Evolutionary conservation across 306 rosid species (phyloP), one percentile per base, ranked within the genome.

Genomic region (Heteromeles arbutifolia): DNA sequence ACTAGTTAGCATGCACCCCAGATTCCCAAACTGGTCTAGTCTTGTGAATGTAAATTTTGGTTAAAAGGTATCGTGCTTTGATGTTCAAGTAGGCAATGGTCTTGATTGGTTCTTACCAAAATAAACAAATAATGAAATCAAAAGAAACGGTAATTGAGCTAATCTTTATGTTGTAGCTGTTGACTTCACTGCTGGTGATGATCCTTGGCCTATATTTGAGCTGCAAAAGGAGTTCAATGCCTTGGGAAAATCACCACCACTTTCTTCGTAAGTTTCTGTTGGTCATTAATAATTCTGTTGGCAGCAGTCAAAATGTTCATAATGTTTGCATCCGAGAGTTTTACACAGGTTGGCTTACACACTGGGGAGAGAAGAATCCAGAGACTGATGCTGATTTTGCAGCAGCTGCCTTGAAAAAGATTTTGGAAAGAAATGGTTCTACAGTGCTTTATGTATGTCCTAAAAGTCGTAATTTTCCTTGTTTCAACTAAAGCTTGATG

Each of bases 341-440:
- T 83, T 92, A 95, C 85, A 95, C 97, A 12, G 98, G 97, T 32
- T 95, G 98, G 98, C 96, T 95, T 75, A 95, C 97, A 12, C 98
- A 95, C 22, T 95, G 98, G 98, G 96, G 98, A 72, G 98, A 95
- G 83, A 78, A 78, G 71, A 80, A 77, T 76, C 96, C 97, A 4
- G 64, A 54, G 75, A 95, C 97, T 74, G 85, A 48, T 69, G 97
- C 98, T 77, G 82, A 86, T 77, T 82, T 72, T 76, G 90, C 96
- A 53, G 97, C 97, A 72, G 82, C 92, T 59, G 78, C 88, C 43
- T 88, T 95, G 83, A 82, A 86, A 73, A 84, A 82, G 50, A 90
- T 95, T 82, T 81, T 95, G 93, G 86, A 70, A 68, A 84, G 80
- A 80, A 92, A 95, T 80, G 97, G 97, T 65, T 95, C 97, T 65